phyloP scores from a whole-genome alignment of 2,329 filamentous ascomycete species.

The Xylariaceae sp. region DNA sequence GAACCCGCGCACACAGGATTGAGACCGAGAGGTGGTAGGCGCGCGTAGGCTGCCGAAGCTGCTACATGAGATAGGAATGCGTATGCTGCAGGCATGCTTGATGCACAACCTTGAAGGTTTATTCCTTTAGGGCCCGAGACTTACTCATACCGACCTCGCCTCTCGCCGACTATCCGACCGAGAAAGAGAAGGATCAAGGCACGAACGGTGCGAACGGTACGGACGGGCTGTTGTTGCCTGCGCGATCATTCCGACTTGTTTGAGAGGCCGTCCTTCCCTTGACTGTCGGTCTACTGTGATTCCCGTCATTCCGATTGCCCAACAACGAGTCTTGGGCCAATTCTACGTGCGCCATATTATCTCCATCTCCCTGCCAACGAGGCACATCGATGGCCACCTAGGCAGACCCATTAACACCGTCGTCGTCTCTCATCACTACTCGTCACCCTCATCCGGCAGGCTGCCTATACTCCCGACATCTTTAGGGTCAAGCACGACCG shows the following conservation, averaged over 20 bases:
- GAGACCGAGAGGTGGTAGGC: not conserved
- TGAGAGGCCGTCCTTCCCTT: not conserved
- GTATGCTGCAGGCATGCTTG: not conserved
- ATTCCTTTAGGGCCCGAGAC: not conserved
- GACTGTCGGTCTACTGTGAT: not conserved
- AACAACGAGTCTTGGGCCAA: not conserved
- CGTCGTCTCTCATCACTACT: not conserved
- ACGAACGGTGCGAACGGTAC: not conserved
- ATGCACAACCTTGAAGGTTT: not conserved
- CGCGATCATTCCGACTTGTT: not conserved
- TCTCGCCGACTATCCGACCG: not conserved
- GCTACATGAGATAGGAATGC: not conserved
- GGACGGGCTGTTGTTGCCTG: not conserved
- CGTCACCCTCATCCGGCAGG: not conserved
- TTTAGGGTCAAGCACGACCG: not conserved
- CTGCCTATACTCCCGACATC: slow-evolving; percentile 1
- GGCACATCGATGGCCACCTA: not conserved
- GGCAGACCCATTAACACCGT: not conserved
- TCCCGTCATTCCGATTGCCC: not conserved
- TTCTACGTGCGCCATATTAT: not conserved
- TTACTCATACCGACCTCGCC: not conserved
- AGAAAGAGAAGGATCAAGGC: not conserved
- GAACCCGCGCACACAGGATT: not conserved
- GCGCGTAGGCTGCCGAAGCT: not conserved
- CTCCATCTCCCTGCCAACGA: not conserved